A percentile compares a stretch with the other conserved stretches of the same genome.
phyloP scores from a whole-genome alignment of 306 rosid genomes.

The Prunus armeniaca region DNA sequence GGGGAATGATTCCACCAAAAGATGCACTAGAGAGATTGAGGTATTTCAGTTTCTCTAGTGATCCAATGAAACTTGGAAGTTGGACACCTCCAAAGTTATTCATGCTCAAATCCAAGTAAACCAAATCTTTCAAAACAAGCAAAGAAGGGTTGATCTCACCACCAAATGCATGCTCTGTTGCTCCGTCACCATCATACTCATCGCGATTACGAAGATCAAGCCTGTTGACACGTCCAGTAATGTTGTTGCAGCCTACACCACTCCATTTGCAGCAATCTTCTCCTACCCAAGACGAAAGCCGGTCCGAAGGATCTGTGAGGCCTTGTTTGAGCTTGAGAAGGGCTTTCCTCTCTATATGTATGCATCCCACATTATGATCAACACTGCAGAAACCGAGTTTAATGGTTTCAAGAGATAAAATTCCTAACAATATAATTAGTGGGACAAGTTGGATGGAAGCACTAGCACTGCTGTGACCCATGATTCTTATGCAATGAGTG shows the following conservation, averaged over 20 bases:
- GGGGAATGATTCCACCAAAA: constrained; percentile 15
- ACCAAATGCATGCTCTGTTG: background rate
- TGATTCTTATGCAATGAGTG: background rate
- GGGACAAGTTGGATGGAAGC: background rate
- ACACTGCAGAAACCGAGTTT: constrained; percentile 1
- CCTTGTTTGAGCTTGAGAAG: constrained; percentile 16
- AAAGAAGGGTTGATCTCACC: constrained; percentile 26
- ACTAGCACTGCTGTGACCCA: background rate
- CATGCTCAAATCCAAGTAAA: constrained; percentile 23
- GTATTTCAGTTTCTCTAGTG: constrained; percentile 6
- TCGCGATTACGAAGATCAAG: constrained; percentile 2
- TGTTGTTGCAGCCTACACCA: constrained; percentile 18
- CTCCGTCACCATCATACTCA: background rate
- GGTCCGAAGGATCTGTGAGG: constrained; percentile 3
- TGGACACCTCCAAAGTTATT: constrained; percentile 2
- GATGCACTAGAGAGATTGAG: constrained; percentile 19
- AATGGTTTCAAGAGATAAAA: background rate
- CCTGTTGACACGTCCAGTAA: constrained; percentile 1
- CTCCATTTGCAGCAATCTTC: constrained; percentile 20
- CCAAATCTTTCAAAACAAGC: constrained; percentile 15
- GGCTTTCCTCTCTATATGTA: constrained; percentile 8
- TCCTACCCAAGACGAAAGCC: constrained; percentile 18
- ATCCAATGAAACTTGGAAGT: constrained; percentile 20
- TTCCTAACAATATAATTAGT: background rate
- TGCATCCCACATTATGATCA: background rate